Percentiles rank a stretch among this genome's conserved stretches.
phyloP scores from a whole-genome alignment of 805 yeast species.

The Hanseniaspora vineae region DNA sequence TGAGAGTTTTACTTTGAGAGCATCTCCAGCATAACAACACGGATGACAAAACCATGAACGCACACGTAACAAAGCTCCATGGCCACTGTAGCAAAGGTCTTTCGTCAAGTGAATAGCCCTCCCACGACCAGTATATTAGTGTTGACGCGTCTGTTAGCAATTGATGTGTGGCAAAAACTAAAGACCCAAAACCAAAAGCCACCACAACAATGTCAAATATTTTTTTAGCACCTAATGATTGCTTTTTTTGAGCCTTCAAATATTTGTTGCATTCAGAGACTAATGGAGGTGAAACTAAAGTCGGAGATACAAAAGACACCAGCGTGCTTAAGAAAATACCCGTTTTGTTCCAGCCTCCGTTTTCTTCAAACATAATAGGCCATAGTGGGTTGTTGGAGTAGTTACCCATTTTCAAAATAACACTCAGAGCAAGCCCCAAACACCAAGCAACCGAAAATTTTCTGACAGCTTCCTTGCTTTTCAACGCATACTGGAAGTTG shows the following conservation, averaged over 20 bases:
- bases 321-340: constrained; percentile 48
- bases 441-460: constrained; percentile 17
- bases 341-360: constrained; percentile 74
- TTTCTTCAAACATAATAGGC: constrained; percentile 80
- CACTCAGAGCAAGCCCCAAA: constrained; percentile 61
- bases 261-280: constrained; percentile 3
- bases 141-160: constrained; percentile 76
- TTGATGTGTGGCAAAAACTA: constrained; percentile 59
- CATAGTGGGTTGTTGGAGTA: constrained; percentile 89
- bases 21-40: constrained; percentile 19
- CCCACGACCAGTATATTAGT: constrained; percentile 92
- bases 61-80: constrained; percentile 50
- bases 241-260: constrained; percentile 4
- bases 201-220: constrained; percentile 10
- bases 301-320: constrained; percentile 39
- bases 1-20: constrained; percentile 15
- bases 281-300: constrained; percentile 10
- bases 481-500: constrained; percentile 30
- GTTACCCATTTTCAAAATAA: constrained; percentile 60
- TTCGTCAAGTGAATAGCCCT: constrained; percentile 78
- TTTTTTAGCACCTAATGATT: not conserved
- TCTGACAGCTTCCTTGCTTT: constrained; percentile 17
- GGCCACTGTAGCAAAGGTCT: constrained; percentile 66
- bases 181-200: constrained; percentile 63
- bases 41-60: constrained; percentile 45